phyloP scores from a whole-genome alignment of 2,329 filamentous ascomycete genomes.

The Phoma sp. region DNA sequence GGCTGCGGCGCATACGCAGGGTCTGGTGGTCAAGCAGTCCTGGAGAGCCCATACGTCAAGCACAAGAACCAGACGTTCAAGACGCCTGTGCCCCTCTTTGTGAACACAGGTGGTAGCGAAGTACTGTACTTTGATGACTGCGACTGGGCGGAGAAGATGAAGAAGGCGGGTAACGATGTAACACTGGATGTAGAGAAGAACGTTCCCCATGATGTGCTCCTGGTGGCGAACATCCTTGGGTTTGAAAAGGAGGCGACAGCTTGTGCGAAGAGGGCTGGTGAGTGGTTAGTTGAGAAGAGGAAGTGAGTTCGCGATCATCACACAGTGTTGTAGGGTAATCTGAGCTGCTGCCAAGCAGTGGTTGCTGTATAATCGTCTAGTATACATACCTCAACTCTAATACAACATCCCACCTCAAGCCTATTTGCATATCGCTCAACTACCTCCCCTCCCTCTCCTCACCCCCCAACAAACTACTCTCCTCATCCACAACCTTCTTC shows the following conservation, averaged over 20 bases:
- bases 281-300: slow-evolving; percentile 39
- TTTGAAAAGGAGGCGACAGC: slow-evolving; percentile 51
- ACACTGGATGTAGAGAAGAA: slow-evolving; percentile 51
- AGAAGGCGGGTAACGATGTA: slow-evolving; percentile 51
- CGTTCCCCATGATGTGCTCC: slow-evolving; percentile 57
- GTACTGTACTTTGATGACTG: slow-evolving; percentile 52
- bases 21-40: slow-evolving; percentile 13
- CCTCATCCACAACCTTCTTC: slow-evolving; percentile 28
- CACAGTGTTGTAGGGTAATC: too few species aligned
- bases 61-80: slow-evolving; percentile 50
- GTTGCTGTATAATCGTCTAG: too few species aligned
- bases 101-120: slow-evolving; percentile 53
- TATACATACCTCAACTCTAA: too few species aligned
- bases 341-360: too few species aligned
- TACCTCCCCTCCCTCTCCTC: not conserved
- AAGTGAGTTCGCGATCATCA: not conserved
- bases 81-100: slow-evolving; percentile 51
- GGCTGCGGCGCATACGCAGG: slow-evolving; percentile 49
- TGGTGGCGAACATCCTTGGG: slow-evolving; percentile 51
- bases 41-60: slow-evolving; percentile 49
- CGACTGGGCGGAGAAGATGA: slow-evolving; percentile 50
- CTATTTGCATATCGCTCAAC: too few species aligned
- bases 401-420: too few species aligned
- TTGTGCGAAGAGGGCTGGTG: slow-evolving; percentile 48
- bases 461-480: slow-evolving; percentile 29